phyloP scores from a whole-genome alignment of 345 rosid genomes.

The Gossypium arboreum region DNA sequence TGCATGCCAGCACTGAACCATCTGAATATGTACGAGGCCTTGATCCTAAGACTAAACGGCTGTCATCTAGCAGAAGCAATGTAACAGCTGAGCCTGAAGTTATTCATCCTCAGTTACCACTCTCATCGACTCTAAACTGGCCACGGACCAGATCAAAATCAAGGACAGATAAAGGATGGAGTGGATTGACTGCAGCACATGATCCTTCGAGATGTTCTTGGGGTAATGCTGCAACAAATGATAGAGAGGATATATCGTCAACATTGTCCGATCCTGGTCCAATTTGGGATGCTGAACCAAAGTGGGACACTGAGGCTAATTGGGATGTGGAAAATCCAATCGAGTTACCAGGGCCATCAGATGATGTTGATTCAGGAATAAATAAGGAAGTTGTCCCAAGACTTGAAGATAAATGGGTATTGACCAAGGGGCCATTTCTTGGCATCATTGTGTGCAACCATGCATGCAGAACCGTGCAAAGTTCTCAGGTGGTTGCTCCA shows the following conservation, averaged over 20 bases:
- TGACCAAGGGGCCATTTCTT: slow-evolving; percentile 75
- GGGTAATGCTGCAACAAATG: slow-evolving; percentile 73
- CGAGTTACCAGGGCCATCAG: slow-evolving; percentile 81
- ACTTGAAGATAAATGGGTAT: slow-evolving; percentile 70
- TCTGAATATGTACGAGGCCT: slow-evolving; percentile 93
- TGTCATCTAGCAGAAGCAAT: slow-evolving; percentile 78
- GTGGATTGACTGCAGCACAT: slow-evolving; percentile 60
- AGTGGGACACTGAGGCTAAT: slow-evolving; percentile 77
- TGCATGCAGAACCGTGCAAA: slow-evolving; percentile 93
- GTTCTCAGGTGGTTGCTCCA: slow-evolving; percentile 96
- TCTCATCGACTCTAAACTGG: slow-evolving; percentile 87
- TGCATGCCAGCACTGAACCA: slow-evolving; percentile 84
- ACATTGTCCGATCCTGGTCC: slow-evolving; percentile 98
- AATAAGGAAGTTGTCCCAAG: slow-evolving; percentile 52
- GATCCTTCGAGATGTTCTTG: slow-evolving; percentile 74
- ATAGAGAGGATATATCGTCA: slow-evolving; percentile 92
- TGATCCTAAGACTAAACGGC: slow-evolving; percentile 82
- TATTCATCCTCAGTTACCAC: slow-evolving; percentile 75
- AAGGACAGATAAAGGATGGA: slow-evolving; percentile 86
- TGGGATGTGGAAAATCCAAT: slow-evolving; percentile 85
- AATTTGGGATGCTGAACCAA: slow-evolving; percentile 97
- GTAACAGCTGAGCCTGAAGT: slow-evolving; percentile 76
- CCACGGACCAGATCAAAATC: slow-evolving; percentile 96
- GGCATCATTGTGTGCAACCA: slow-evolving; percentile 95
- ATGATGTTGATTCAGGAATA: slow-evolving; percentile 59